phyloP scores from a whole-genome alignment of 2,329 filamentous ascomycete species.

The Teratosphaeriaceae sp. region DNA sequence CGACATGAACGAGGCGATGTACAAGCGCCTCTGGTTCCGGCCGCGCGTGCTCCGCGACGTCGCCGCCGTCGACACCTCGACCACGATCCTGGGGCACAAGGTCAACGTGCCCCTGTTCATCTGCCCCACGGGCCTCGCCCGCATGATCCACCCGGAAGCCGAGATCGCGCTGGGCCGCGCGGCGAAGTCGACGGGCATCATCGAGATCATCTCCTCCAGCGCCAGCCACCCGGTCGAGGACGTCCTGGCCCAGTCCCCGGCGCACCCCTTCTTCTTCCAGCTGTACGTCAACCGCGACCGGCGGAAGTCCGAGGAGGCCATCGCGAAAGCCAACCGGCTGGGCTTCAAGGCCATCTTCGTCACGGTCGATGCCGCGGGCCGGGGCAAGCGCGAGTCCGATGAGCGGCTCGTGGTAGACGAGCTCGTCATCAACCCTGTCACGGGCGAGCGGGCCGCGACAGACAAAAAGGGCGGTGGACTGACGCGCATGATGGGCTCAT shows the following conservation, averaged over 20 bases:
- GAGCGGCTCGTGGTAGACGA: slow-evolving; percentile 28
- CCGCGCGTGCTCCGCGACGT: slow-evolving; percentile 21
- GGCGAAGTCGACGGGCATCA: slow-evolving; percentile 17
- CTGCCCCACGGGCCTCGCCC: slow-evolving; percentile 28
- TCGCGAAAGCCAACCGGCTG: slow-evolving; percentile 39
- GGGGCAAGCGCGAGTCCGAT: slow-evolving; percentile 49
- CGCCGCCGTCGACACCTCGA: slow-evolving; percentile 14
- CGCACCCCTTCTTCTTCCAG: slow-evolving; percentile 49
- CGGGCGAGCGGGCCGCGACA: slow-evolving; percentile 35
- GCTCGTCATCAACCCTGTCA: slow-evolving; percentile 22
- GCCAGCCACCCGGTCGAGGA: slow-evolving; percentile 25
- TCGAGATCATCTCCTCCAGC: slow-evolving; percentile 25
- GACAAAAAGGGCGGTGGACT: slow-evolving; percentile 47
- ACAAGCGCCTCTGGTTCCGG: slow-evolving; percentile 19
- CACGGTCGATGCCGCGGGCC: slow-evolving; percentile 53
- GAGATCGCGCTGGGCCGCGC: slow-evolving; percentile 29
- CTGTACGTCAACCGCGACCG: slow-evolving; percentile 56
- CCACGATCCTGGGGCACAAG: slow-evolving; percentile 17
- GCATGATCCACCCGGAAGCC: slow-evolving; percentile 29
- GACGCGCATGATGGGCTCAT: slow-evolving; percentile 47
- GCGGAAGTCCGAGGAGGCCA: slow-evolving; percentile 43
- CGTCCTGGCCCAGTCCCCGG: slow-evolving; percentile 19
- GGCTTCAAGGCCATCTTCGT: slow-evolving; percentile 51
- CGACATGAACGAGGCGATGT: slow-evolving; percentile 15
- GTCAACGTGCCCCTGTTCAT: slow-evolving; percentile 30